Conservation (phyloP, 2,329 filamentous ascomycete species). For the Xylaria sp. region DNA sequence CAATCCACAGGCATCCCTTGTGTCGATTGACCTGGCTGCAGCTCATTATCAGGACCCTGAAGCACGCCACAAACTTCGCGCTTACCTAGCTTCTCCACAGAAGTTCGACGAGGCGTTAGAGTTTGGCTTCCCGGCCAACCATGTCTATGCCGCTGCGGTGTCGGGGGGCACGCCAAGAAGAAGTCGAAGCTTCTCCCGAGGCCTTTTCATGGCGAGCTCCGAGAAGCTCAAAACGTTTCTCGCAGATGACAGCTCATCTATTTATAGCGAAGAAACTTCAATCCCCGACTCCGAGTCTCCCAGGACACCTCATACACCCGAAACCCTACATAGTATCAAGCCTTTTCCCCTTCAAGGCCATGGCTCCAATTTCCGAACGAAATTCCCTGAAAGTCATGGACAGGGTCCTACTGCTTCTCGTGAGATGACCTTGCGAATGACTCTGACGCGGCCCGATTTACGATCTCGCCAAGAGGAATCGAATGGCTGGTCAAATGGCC, state of each 20-base stretch:
- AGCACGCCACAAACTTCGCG: constrained; percentile 83
- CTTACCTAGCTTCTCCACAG: constrained; percentile 87
- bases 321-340: constrained; percentile 50
- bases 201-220: constrained; percentile 50
- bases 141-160: constrained; percentile 52
- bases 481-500: constrained; percentile 71
- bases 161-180: constrained; percentile 46
- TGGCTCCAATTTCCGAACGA: constrained; percentile 41
- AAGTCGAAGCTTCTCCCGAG: constrained; percentile 39
- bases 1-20: constrained; percentile 55
- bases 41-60: constrained; percentile 92
- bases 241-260: constrained; percentile 63
- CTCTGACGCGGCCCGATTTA: constrained; percentile 87
- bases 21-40: constrained; percentile 74
- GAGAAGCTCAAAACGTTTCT: constrained; percentile 60
- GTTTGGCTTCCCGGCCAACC: constrained; percentile 84
- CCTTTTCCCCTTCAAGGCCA: constrained; percentile 43
- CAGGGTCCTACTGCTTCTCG: constrained; percentile 69
- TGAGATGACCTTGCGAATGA: constrained; percentile 98
- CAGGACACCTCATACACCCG: constrained; percentile 62
- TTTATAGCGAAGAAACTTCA: constrained; percentile 66
- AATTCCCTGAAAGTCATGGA: constrained; percentile 56
- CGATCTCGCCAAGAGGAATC: constrained; percentile 77
- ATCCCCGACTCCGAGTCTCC: constrained; percentile 69
- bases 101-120: constrained; percentile 97